Base-by-base conservation (phyloP, 495 filamentous ascomycete species). In the Polyplosphaeria fusca region DNA sequence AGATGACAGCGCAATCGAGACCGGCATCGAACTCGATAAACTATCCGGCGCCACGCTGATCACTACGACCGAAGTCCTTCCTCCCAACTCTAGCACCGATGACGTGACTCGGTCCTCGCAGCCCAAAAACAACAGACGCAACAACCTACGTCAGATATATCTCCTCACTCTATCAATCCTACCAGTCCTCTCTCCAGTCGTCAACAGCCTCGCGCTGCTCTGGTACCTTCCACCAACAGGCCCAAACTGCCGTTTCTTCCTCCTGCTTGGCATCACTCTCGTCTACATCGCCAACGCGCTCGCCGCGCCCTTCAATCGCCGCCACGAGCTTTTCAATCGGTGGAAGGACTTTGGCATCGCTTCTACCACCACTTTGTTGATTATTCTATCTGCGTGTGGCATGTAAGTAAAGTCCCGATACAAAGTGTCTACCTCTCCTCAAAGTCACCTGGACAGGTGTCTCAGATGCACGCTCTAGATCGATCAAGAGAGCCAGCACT, bases 221-320 rank as follows among this genome's bases (percentile, higher is more conserved):
- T 43, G 52, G 64, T 37, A 56, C 60, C 39, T 68, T 55, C 9
- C 61, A 43, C 19, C 69, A 61, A 43, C 69, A 57, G 25, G 56
- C 57, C 19, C 67, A 40, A 45, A 71, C 66, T 37, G 69, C 67
- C 12, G 67, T 32, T 38, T 80, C 74, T 28, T 72, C 72, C 26
- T 79, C 73, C 20, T 71, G 69, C 11, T 73, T 70, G 22, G 67
- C 71, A 37, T 74, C 68, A 18, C 67, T 70, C 12, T 75, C 76
- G 63, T 86, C 83, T 53, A 84, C 81, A 39, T 50, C 47, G 26
- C 28, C 12, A 50, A 50, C 47, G 42, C 43, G 16, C 4, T 35
- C 7, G 30, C 7, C 30, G 30, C 30, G n/a, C 30, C n/a, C 9
- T n/a, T 35, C 30, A 7, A 35, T 35, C n/a, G n/a, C 30, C 30